A percentile compares a stretch with the other conserved stretches of the same genome.
These are phyloP conservation scores for Vigna hirtella DNA, from an alignment of 306 rosid species.

Conservation along the genomic window DNA sequence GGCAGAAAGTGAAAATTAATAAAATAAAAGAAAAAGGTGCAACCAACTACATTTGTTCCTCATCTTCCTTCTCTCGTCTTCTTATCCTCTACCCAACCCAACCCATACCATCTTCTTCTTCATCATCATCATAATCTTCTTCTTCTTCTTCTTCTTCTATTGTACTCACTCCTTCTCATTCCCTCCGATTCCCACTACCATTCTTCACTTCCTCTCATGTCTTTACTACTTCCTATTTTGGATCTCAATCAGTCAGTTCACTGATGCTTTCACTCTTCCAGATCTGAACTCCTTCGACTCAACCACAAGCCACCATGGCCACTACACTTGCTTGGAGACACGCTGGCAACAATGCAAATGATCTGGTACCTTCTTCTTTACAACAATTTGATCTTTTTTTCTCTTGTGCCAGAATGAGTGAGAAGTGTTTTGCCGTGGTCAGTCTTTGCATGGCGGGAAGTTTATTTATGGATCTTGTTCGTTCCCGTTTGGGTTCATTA, in stretches of 20 bases:
- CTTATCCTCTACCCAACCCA: conserved; percentile 58
- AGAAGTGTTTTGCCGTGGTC: background rate
- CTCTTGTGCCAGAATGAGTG: background rate
- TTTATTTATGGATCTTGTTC: conserved; percentile 39
- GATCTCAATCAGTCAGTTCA: conserved; percentile 37
- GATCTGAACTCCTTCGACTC: conserved; percentile 67
- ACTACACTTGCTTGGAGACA: conserved; percentile 79
- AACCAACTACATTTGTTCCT: conserved; percentile 12
- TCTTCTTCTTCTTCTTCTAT: conserved; percentile 17
- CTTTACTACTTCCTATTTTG: background rate
- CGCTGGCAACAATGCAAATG: conserved; percentile 80
- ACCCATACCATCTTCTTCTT: conserved; percentile 29
- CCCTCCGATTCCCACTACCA: background rate
- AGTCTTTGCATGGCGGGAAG: background rate
- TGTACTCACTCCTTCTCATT: conserved; percentile 44
- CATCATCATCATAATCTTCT: background rate
- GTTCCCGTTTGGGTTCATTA: background rate
- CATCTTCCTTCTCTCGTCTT: conserved; percentile 40
- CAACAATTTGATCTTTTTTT: background rate
- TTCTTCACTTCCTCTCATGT: conserved; percentile 7
- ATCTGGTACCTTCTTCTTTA: conserved; percentile 61
- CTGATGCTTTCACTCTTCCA: conserved; percentile 47
- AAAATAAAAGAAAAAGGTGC: background rate
- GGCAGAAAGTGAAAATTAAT: background rate
- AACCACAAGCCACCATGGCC: conserved; percentile 59